Conservation (phyloP, 257 asterid genomes). For the Gentiana straminea region DNA sequence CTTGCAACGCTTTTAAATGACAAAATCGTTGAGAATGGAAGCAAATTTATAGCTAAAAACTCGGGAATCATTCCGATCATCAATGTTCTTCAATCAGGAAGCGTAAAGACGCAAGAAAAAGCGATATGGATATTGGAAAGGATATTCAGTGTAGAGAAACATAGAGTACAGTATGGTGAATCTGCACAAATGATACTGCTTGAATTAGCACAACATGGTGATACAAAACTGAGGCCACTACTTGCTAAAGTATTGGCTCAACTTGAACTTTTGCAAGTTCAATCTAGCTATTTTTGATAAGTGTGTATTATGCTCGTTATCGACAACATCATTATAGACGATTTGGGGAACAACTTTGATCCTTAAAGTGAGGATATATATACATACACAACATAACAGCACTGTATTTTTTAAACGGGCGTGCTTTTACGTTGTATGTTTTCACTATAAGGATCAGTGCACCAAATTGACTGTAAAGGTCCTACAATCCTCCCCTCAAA, state of each 20-base stretch:
- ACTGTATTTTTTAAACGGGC: too few relatives aligned
- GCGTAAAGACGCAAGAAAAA: slow-evolving; percentile 44
- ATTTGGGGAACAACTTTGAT: too few relatives aligned
- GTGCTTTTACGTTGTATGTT: too few relatives aligned
- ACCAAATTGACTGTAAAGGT: too few relatives aligned
- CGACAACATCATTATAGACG: too few relatives aligned
- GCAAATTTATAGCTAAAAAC: slow-evolving; percentile 30
- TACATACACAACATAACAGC: too few relatives aligned
- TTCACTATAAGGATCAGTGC: too few relatives aligned
- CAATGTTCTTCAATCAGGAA: slow-evolving; percentile 42
- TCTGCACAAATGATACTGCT: slow-evolving; percentile 53
- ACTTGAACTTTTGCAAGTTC: slow-evolving; percentile 62
- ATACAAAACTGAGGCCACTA: slow-evolving; percentile 44
- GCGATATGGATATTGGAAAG: slow-evolving; percentile 72
- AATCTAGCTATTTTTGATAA: slow-evolving; percentile 60
- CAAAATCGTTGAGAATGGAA: slow-evolving; percentile 67
- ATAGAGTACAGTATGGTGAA: slow-evolving; percentile 42
- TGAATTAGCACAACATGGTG: slow-evolving; percentile 69
- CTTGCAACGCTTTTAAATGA: slow-evolving; percentile 55
- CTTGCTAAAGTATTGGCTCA: slow-evolving; percentile 74
- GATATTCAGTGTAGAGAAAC: slow-evolving; percentile 40
- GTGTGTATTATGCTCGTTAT: too few relatives aligned
- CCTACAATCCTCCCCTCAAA: too few relatives aligned
- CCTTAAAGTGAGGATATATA: too few relatives aligned
- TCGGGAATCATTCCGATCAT: slow-evolving; percentile 34